Conservation (phyloP, 176 grass and related monocot species). For the Pharus latifolius region DNA sequence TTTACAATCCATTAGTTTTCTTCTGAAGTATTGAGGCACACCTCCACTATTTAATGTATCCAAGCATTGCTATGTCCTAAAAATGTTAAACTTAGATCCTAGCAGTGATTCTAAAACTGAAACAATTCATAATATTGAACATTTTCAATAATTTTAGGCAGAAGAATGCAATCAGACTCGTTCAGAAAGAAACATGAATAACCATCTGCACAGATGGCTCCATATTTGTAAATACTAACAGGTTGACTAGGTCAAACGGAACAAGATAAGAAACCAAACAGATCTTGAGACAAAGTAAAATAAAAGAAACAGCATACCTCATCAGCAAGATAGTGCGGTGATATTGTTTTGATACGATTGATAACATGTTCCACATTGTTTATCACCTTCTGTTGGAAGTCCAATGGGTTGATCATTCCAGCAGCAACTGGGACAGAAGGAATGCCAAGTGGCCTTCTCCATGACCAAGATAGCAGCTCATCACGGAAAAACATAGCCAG, state of each 20-base stretch:
- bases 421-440: slow-evolving; percentile 56
- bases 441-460: slow-evolving; percentile 90
- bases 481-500: slow-evolving; percentile 99
- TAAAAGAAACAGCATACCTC: slow-evolving; percentile 47
- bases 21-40: too few species aligned
- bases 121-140: neutral
- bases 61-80: too few species aligned
- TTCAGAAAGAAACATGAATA: too few species aligned
- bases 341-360: slow-evolving; percentile 68
- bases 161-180: neutral
- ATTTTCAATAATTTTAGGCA: neutral
- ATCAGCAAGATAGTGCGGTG: slow-evolving; percentile 79
- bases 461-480: slow-evolving; percentile 95
- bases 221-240: neutral
- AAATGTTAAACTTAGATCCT: too few species aligned
- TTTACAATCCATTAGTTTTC: too few species aligned
- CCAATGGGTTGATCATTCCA: slow-evolving; percentile 62
- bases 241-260: neutral
- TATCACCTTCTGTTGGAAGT: slow-evolving; percentile 91
- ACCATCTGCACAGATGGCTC: neutral
- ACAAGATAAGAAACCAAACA: neutral
- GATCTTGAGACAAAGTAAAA: neutral
- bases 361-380: slow-evolving; percentile 92
- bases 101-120: too few species aligned
- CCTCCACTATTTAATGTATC: too few species aligned